phyloP scores from a whole-genome alignment of 306 rosid genomes.

The Chamaecrista fasciculata region DNA sequence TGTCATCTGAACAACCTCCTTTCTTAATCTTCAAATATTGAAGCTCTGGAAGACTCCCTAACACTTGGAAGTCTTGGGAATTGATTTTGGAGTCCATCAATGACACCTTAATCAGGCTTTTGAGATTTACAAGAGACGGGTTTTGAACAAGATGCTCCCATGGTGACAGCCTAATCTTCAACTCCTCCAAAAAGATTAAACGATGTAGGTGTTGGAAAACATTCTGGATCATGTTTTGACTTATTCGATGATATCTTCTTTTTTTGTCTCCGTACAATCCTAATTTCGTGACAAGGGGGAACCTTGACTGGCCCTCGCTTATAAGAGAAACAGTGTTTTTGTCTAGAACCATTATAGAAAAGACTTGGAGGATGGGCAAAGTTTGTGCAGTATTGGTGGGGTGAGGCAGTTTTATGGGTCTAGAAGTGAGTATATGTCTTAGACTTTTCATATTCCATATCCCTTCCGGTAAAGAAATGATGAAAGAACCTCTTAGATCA shows the following conservation, averaged over 20 bases:
- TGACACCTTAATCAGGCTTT: neutral
- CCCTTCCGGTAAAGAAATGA: neutral
- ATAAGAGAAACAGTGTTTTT: neutral
- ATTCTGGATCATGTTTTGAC: too few species aligned
- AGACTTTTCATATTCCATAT: neutral
- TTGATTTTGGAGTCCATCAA: neutral
- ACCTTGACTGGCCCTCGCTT: neutral
- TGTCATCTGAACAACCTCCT: neutral
- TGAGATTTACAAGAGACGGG: neutral
- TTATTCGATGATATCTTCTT: neutral
- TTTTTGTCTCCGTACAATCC: neutral
- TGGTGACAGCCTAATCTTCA: neutral
- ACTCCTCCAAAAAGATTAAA: neutral
- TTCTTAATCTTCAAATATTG: neutral
- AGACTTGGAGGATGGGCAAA: neutral
- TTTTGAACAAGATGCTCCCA: neutral
- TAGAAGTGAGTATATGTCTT: neutral
- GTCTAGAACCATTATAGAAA: neutral
- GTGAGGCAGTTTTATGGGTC: neutral
- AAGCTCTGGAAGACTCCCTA: neutral
- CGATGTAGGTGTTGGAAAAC: neutral
- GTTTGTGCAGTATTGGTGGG: neutral
- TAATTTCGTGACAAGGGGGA: neutral
- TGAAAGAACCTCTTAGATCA: neutral
- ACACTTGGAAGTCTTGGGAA: neutral